Conservation (phyloP, 208 protist species). For the Chromosphaera perkinsii region DNA sequence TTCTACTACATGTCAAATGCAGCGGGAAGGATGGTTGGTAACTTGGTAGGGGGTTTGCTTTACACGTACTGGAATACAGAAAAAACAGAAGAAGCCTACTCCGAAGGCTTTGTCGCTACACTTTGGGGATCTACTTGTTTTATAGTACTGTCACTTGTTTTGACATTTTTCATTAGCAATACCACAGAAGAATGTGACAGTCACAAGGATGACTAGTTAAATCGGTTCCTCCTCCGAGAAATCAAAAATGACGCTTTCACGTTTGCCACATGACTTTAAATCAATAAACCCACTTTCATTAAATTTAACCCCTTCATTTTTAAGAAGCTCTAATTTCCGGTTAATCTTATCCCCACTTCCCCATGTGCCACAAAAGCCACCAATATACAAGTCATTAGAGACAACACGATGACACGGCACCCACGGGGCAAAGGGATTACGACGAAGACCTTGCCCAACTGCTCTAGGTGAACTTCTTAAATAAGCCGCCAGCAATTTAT, state of each 20-base stretch:
- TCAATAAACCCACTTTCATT: background rate
- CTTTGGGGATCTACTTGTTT: no score
- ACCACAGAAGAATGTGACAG: no score
- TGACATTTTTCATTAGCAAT: no score
- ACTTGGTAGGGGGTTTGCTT: constrained; percentile 30
- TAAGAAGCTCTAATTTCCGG: background rate
- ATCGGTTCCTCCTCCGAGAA: no score
- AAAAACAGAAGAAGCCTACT: no score
- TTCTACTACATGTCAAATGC: constrained; percentile 49
- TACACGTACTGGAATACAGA: constrained; percentile 36
- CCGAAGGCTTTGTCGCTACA: no score
- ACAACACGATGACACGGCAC: constrained; percentile 14
- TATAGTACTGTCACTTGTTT: no score
- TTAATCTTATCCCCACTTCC: background rate
- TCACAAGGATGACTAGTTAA: no score
- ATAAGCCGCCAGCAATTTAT: background rate
- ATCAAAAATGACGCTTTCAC: no score
- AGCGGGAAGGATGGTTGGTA: constrained; percentile 27
- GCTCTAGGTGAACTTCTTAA: background rate
- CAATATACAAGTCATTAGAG: background rate
- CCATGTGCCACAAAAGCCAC: background rate
- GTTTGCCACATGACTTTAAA: no score
- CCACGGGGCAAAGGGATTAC: constrained; percentile 11
- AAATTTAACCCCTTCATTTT: background rate
- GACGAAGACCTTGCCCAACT: constrained; percentile 6